Percentiles rank a stretch among this genome's conserved stretches.
Evolutionary conservation across 768 basidiomycete species (phyloP).

Genomic region (Stropharia rugosoannulata): DNA sequence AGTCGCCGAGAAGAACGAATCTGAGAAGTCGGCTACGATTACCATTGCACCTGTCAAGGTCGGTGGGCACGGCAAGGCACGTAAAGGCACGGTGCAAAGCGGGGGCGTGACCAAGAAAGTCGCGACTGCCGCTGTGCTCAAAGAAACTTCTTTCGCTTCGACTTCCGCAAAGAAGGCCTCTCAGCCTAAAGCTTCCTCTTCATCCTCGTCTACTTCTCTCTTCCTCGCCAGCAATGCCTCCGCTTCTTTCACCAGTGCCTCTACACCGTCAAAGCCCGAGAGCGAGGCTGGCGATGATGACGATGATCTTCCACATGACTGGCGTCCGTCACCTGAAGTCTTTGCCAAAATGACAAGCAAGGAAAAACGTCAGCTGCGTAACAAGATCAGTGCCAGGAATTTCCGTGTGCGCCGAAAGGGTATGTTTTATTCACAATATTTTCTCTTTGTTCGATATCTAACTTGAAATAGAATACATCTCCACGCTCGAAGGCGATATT

Average conservation of each 20-base stretch:
- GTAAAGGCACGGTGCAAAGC: constrained; percentile 68
- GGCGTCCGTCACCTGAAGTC: constrained; percentile 87
- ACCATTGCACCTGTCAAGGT: constrained; percentile 54
- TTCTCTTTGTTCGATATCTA: constrained; percentile 6
- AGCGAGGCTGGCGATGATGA: constrained; percentile 40
- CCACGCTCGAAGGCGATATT: constrained; percentile 91
- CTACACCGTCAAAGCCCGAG: constrained; percentile 19
- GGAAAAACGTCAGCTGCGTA: constrained; percentile 93
- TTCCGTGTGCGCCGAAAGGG: constrained; percentile 95
- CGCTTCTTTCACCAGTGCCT: constrained; percentile 17
- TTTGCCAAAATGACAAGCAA: constrained; percentile 95
- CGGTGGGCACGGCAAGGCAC: constrained; percentile 58
- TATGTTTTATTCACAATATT: constrained; percentile 28
- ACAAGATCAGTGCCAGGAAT: constrained; percentile 96
- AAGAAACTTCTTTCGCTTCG: constrained; percentile 20
- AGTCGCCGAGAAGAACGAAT: constrained; percentile 17
- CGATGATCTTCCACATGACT: constrained; percentile 68
- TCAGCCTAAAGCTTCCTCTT: constrained; percentile 6
- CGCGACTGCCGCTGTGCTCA: constrained; percentile 16
- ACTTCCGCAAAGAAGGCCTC: constrained; percentile 18
- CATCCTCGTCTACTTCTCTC: constrained; percentile 14
- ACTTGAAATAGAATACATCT: constrained; percentile 75
- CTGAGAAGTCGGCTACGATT: constrained; percentile 36
- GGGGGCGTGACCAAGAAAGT: constrained; percentile 73
- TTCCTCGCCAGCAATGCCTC: constrained; percentile 11